Evolutionary conservation across 2,329 filamentous ascomycete genomes (phyloP).

Genomic region (Plenodomus biglobosus): DNA sequence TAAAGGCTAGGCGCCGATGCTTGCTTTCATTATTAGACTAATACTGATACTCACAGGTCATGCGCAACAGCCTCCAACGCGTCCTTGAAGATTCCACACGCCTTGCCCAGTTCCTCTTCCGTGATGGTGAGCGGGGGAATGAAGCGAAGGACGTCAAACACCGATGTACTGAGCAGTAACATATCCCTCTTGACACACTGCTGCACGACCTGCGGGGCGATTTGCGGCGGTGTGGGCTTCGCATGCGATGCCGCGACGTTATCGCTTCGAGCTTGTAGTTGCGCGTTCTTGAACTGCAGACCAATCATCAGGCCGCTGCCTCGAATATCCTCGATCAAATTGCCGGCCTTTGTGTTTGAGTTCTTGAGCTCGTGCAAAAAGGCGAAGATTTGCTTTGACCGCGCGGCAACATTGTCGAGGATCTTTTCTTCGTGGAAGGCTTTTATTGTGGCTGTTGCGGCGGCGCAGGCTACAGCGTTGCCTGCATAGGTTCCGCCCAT

Average conservation of each 20-base stretch:
- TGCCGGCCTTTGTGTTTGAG: conserved; percentile 28
- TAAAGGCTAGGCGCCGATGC: no score
- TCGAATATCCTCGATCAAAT: conserved; percentile 32
- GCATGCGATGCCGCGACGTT: conserved; percentile 13
- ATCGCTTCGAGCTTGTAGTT: conserved; percentile 21
- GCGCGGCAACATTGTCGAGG: conserved; percentile 30
- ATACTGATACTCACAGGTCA: conserved; percentile 19
- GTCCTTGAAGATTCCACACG: conserved; percentile 30
- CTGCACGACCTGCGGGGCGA: conserved; percentile 31
- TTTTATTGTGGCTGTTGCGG: conserved; percentile 29
- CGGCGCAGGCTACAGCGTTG: conserved; percentile 34
- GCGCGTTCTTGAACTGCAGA: conserved; percentile 27
- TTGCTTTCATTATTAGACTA: no score
- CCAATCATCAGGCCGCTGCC: conserved; percentile 33
- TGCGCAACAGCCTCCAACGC: conserved; percentile 30
- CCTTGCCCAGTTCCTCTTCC: conserved; percentile 29
- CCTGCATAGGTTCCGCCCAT: conserved; percentile 38
- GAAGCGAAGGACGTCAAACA: conserved; percentile 34
- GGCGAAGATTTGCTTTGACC: conserved; percentile 30
- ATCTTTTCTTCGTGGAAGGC: conserved; percentile 32
- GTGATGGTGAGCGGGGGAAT: conserved; percentile 34
- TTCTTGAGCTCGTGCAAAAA: conserved; percentile 28
- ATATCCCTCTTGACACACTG: conserved; percentile 34
- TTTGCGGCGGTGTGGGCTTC: conserved; percentile 22
- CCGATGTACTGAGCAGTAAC: conserved; percentile 34